Percentiles rank a stretch among this genome's conserved stretches.
Conservation (phyloP, 345 rosid species). For the Microthlaspi erraticum region DNA sequence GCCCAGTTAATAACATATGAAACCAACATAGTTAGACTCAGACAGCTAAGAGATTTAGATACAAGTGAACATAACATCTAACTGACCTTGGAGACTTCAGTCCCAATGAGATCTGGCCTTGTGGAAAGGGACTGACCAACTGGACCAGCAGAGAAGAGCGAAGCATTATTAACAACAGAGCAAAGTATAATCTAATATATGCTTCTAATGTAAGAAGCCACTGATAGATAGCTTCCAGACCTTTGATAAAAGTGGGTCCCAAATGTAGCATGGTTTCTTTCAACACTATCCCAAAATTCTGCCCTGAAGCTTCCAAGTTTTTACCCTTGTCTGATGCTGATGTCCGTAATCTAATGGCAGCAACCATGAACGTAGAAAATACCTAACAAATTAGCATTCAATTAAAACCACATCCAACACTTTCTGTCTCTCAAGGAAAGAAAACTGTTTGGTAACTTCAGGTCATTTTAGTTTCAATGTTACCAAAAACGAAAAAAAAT, state of each 20-base stretch:
- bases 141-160: slow-evolving; percentile 65
- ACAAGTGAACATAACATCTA: slow-evolving; percentile 11
- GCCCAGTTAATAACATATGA: slow-evolving; percentile 22
- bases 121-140: slow-evolving; percentile 99
- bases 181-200: slow-evolving; percentile 45
- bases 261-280: slow-evolving; percentile 85
- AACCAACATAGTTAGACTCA: slow-evolving; percentile 9
- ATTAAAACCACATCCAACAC: slow-evolving; percentile 30
- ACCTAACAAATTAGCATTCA: slow-evolving; percentile 55
- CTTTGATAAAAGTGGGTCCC: slow-evolving; percentile 98
- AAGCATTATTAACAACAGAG: slow-evolving; percentile 42
- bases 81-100: slow-evolving; percentile 88
- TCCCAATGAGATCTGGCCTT: slow-evolving; percentile 90
- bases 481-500: slow-evolving; percentile 1
- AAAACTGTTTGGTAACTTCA: slow-evolving; percentile 1
- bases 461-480: slow-evolving; percentile 1
- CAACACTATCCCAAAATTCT: slow-evolving; percentile 72
- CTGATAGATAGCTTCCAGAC: slow-evolving; percentile 49
- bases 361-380: slow-evolving; percentile 65
- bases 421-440: slow-evolving; percentile 17
- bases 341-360: slow-evolving; percentile 70
- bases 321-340: slow-evolving; percentile 47
- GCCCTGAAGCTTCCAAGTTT: slow-evolving; percentile 55
- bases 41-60: background rate
- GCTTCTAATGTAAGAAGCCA: slow-evolving; percentile 31